Conservation (phyloP, 164 flowering plant species). For the Nymphaea colorata region DNA sequence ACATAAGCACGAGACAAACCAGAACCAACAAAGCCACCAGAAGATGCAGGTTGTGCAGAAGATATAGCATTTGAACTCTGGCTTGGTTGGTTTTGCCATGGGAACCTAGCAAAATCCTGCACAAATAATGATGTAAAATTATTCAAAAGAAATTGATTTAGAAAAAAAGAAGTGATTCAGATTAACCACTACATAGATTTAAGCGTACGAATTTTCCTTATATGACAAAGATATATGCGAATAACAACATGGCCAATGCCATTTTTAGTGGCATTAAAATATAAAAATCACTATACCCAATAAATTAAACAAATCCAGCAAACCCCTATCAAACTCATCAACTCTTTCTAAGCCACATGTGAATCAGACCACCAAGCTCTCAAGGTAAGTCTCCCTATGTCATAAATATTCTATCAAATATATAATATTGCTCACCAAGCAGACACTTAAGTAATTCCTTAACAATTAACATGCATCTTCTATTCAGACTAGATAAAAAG, state of each 20-base stretch:
- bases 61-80: conserved; percentile 46
- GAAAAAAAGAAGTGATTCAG: background rate
- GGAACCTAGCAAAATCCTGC: conserved; percentile 88
- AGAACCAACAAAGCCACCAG: conserved; percentile 24
- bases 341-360: no score
- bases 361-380: no score
- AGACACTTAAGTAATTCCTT: no score
- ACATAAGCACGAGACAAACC: conserved; percentile 36
- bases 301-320: no score
- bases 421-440: no score
- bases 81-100: conserved; percentile 83
- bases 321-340: no score
- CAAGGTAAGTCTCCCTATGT: no score
- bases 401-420: no score
- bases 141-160: background rate
- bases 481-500: no score
- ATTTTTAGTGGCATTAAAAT: no score
- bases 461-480: no score
- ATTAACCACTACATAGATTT: background rate
- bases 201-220: background rate
- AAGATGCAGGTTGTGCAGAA: conserved; percentile 36
- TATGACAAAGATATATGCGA: background rate
- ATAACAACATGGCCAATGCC: background rate
- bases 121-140: conserved; percentile 1
- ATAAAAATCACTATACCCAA: no score